phyloP scores from a whole-genome alignment of 306 rosid genomes.

The Citrullus colocynthis region DNA sequence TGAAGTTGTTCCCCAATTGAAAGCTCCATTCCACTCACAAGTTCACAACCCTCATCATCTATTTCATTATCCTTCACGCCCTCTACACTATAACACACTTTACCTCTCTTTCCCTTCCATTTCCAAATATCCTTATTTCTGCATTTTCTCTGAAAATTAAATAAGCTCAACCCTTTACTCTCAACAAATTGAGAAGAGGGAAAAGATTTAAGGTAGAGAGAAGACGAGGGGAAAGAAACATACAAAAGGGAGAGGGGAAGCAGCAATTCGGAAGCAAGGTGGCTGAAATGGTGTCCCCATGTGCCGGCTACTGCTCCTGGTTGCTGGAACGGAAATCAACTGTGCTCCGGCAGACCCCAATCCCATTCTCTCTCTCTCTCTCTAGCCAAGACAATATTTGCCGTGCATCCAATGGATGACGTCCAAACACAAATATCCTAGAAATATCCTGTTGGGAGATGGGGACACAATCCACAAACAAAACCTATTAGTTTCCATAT shows the following conservation, averaged over 20 bases:
- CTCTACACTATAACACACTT: slow-evolving; percentile 23
- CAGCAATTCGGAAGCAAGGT: background rate
- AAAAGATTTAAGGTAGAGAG: background rate
- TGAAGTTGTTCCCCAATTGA: slow-evolving; percentile 43
- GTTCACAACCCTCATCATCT: slow-evolving; percentile 55
- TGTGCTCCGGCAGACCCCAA: slow-evolving; percentile 9
- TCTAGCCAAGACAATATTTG: background rate
- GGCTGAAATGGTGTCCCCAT: background rate
- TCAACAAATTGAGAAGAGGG: background rate
- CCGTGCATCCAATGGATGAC: background rate
- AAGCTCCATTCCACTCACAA: slow-evolving; percentile 62
- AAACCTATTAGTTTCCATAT: background rate
- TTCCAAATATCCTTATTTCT: slow-evolving; percentile 9
- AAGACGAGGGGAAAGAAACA: background rate
- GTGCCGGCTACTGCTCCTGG: background rate
- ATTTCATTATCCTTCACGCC: slow-evolving; percentile 13
- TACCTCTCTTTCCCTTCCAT: slow-evolving; percentile 11
- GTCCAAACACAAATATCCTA: background rate
- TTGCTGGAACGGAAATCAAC: background rate
- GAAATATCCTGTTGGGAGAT: background rate
- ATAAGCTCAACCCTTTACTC: slow-evolving; percentile 43
- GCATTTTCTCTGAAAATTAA: slow-evolving; percentile 31
- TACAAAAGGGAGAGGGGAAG: slow-evolving; percentile 12
- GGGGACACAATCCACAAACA: background rate
- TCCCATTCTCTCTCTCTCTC: slow-evolving; percentile 6